phyloP scores from a whole-genome alignment of 257 asterid genomes.

The Solanum appendiculatum region DNA sequence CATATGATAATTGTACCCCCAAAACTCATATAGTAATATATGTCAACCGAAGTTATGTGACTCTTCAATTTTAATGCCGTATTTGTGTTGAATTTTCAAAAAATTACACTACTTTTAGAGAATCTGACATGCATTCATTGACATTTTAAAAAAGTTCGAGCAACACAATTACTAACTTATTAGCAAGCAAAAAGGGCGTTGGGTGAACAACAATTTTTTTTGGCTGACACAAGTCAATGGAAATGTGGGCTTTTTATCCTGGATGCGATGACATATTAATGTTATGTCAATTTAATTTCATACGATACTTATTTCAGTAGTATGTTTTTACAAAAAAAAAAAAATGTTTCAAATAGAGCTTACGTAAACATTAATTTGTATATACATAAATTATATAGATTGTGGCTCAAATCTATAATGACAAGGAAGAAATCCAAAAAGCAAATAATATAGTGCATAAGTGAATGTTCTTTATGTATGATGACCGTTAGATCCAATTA shows the following conservation, averaged over 20 bases:
- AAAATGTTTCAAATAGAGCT: background rate
- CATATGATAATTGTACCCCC: background rate
- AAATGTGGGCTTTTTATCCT: conserved; percentile 13
- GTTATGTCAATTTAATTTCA: background rate
- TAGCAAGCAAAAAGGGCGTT: background rate
- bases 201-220: background rate
- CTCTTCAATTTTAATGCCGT: too few relatives aligned
- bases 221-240: background rate
- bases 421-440: background rate
- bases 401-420: background rate
- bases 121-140: rapidly evolving
- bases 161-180: background rate
- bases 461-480: background rate
- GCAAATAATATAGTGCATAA: background rate
- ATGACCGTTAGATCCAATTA: background rate
- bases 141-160: too few relatives aligned
- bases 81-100: rapidly evolving
- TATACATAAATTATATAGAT: background rate
- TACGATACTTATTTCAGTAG: background rate
- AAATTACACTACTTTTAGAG: too few relatives aligned
- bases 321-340: background rate
- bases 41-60: background rate
- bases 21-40: background rate
- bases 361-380: background rate
- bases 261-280: conserved; percentile 4